phyloP scores from a whole-genome alignment of 2,329 filamentous ascomycete genomes.

The Colletotrichum euphorbiae region DNA sequence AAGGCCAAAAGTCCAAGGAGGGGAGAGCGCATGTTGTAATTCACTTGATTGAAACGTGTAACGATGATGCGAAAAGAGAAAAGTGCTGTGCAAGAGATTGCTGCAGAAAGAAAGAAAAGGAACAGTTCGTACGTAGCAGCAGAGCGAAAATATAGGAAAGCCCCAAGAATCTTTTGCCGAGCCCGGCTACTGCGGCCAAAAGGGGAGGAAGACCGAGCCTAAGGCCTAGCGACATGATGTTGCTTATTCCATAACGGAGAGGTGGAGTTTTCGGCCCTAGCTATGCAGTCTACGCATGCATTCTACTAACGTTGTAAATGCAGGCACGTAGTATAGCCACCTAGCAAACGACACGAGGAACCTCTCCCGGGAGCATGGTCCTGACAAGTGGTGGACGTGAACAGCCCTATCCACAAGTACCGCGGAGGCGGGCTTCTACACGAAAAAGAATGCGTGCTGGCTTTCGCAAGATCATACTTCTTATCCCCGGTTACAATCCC shows the following conservation, averaged over 20 bases:
- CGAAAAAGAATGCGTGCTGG: background rate
- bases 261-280: slow-evolving; percentile 2
- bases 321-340: slow-evolving; percentile 17
- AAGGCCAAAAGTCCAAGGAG: slow-evolving; percentile 40
- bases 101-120: background rate
- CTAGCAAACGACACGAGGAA: background rate
- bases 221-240: background rate
- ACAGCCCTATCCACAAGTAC: slow-evolving; percentile 1
- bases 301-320: background rate
- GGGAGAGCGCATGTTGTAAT: slow-evolving; percentile 7
- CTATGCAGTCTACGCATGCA: slow-evolving; percentile 5
- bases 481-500: background rate
- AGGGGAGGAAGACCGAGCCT: background rate
- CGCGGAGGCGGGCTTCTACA: background rate
- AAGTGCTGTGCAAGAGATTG: too few relatives aligned
- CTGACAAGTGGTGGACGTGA: background rate
- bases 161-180: background rate
- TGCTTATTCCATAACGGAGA: background rate
- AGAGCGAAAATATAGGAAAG: background rate
- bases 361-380: background rate
- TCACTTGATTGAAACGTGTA: slow-evolving; percentile 45
- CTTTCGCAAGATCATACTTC: background rate
- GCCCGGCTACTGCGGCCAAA: background rate
- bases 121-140: background rate
- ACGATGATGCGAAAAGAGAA: background rate